phyloP scores from a whole-genome alignment of 805 yeast species.

The Yarrowia sp. region DNA sequence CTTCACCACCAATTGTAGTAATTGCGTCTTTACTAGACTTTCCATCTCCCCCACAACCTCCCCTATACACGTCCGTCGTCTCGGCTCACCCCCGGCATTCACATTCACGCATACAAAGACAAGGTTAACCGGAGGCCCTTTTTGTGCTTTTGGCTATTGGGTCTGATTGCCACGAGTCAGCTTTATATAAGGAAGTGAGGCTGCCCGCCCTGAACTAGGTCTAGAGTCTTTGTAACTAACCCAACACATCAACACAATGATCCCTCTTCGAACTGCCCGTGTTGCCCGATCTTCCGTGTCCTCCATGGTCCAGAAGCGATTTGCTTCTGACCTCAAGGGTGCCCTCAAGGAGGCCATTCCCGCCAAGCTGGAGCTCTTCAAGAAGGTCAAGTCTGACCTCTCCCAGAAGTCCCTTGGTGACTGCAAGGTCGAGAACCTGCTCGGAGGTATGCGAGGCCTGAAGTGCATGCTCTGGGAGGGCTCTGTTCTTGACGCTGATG shows the following conservation, averaged over 20 bases:
- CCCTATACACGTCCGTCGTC: background rate
- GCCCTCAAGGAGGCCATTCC: constrained; percentile 45
- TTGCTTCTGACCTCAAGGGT: constrained; percentile 34
- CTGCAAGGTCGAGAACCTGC: constrained; percentile 43
- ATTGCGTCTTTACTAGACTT: background rate
- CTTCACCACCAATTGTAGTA: background rate
- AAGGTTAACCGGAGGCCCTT: constrained; percentile 21
- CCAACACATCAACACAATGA: constrained; percentile 5
- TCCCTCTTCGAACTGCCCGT: constrained; percentile 24
- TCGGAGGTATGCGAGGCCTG: constrained; percentile 81
- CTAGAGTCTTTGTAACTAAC: constrained; percentile 2
- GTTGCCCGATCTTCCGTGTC: constrained; percentile 24
- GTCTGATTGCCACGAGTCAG: constrained; percentile 1
- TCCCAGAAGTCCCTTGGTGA: constrained; percentile 44
- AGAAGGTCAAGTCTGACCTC: constrained; percentile 42
- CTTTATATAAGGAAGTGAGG: background rate
- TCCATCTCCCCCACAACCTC: background rate
- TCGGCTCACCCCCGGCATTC: constrained; percentile 25
- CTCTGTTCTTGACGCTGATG: constrained; percentile 68
- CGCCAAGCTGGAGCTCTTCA: constrained; percentile 42
- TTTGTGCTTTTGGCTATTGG: background rate
- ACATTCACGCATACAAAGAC: constrained; percentile 26
- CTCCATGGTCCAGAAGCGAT: constrained; percentile 26
- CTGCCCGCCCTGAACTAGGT: background rate
- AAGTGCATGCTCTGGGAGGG: constrained; percentile 77